Base-by-base conservation (phyloP, 257 asterid species). In the Solanum virginianum region DNA sequence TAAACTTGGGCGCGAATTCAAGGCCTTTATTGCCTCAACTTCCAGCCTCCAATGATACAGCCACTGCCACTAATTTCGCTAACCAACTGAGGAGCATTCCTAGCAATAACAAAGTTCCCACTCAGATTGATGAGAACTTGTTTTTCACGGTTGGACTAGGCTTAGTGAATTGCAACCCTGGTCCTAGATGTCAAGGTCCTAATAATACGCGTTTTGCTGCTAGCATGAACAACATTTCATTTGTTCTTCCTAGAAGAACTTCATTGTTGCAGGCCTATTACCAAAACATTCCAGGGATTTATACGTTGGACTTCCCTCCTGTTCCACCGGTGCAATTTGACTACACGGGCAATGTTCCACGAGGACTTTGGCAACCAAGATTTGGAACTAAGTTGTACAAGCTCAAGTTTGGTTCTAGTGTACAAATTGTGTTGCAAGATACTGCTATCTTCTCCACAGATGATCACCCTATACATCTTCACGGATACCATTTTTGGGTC, bases 401-500 rank as follows among this genome's bases (percentile, higher is more conserved):
- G 85, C 57, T 93, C 22, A 89, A 91, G 36, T 93, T 85, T 83
- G 95, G 95, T 2, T 84, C 94, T 2, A 84, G 32, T 16, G 97
- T 93, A 11, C 95, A 93, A 81, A 86, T 93, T 49, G 92, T 92
- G 83, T 81, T 92, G 86, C 97, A 93, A 63, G 97, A 92, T 63
- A 93, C 95, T 7, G 93, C 94, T 26, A 93, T 93, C 1, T 69
- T 93, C 56, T 60, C 94, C 0, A 93, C 92, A 0, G 97, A 93
- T 86, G 92, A 93, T 29, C 97, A 93, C 51, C 97, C 95, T 0
- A 88, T 93, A 16, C 97, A 93, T 88, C 93, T 93, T 13, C 97
- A 93, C n/a, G 97, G 95, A 0, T 90, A 93, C 87, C 95, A 92
- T 63, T 93, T 93, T 88, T 88, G 81, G 69, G 89, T 92, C 1